These are phyloP conservation scores for Pythium monospermum DNA, from an alignment of 352 stramenopile genomes.

Conservation along the genomic window DNA sequence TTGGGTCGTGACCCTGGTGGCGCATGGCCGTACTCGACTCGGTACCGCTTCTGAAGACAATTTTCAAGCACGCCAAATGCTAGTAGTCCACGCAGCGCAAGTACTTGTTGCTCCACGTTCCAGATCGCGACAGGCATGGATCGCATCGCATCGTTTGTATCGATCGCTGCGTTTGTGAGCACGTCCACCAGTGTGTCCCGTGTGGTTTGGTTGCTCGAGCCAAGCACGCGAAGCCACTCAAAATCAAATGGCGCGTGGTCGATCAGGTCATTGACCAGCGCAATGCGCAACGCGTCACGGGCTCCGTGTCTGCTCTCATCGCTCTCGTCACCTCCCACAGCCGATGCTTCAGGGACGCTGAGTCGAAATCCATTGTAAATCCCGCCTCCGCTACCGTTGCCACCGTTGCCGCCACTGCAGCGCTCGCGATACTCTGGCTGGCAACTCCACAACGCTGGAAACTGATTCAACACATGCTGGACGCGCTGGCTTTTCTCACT, in stretches of 20 bases:
- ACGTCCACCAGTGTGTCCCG: slow-evolving; percentile 25
- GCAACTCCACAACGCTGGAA: slow-evolving; percentile 29
- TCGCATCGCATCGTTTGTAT: slow-evolving; percentile 16
- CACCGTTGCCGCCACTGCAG: too few relatives aligned
- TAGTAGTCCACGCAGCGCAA: slow-evolving; percentile 70
- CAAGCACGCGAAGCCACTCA: slow-evolving; percentile 48
- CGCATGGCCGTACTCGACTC: slow-evolving; percentile 76
- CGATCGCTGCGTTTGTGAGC: slow-evolving; percentile 28
- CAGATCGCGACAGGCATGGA: slow-evolving; percentile 13
- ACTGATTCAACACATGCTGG: slow-evolving; percentile 29
- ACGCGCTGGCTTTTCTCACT: slow-evolving; percentile 16
- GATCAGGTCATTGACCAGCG: slow-evolving; percentile 58
- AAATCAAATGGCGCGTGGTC: slow-evolving; percentile 53
- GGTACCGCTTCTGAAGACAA: slow-evolving; percentile 81
- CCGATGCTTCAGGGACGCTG: slow-evolving; percentile 4
- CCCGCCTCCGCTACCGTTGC: slow-evolving; percentile 9
- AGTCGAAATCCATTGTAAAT: slow-evolving; percentile 42
- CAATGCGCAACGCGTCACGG: slow-evolving; percentile 27
- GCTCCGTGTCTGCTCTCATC: too few relatives aligned
- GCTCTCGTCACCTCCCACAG: slow-evolving; percentile 13
- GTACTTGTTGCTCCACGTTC: slow-evolving; percentile 32
- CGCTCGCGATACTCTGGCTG: slow-evolving; percentile 32
- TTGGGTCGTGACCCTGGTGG: slow-evolving; percentile 37
- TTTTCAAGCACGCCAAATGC: slow-evolving; percentile 74
- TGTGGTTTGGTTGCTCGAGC: background rate